Evolutionary conservation across 1,284 basidiomycete genomes (phyloP).

Genomic region (Ustanciosporium gigantosporum): DNA sequence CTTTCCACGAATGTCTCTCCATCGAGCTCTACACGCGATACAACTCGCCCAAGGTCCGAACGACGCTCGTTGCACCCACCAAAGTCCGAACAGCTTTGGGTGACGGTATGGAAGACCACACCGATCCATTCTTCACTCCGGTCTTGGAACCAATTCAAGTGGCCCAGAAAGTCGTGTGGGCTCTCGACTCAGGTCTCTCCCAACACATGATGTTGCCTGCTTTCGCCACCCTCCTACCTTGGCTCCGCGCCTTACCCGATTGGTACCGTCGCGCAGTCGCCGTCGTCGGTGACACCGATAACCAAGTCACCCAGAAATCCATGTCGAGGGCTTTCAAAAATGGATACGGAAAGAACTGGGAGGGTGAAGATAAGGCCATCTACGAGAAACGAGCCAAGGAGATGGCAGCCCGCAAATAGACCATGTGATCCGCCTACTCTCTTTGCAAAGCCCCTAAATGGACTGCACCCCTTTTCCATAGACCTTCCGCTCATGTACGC

Average conservation of each 20-base stretch:
- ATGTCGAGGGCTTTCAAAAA: constrained; percentile 44
- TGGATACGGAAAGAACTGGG: constrained; percentile 55
- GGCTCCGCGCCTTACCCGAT: constrained; percentile 47
- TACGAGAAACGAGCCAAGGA: constrained; percentile 19
- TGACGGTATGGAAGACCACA: constrained; percentile 54
- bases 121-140: constrained; percentile 54
- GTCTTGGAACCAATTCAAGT: constrained; percentile 55
- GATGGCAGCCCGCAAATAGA: constrained; percentile 5
- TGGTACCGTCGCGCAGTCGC: constrained; percentile 48
- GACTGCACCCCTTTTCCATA: background rate
- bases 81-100: constrained; percentile 59
- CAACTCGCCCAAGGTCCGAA: constrained; percentile 51
- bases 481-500: too few relatives aligned
- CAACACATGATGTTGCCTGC: constrained; percentile 52
- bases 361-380: constrained; percentile 36
- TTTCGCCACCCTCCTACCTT: constrained; percentile 46
- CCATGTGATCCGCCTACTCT: too few relatives aligned
- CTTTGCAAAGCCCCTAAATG: constrained; percentile 6
- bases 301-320: constrained; percentile 44
- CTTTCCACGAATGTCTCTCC: constrained; percentile 56
- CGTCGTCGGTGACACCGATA: constrained; percentile 52
- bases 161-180: constrained; percentile 39
- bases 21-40: constrained; percentile 53
- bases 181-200: constrained; percentile 51
- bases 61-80: constrained; percentile 54